These are phyloP conservation scores for Pichia sp. DNA, from an alignment of 1,139 yeast species.

Conservation along the genomic window DNA sequence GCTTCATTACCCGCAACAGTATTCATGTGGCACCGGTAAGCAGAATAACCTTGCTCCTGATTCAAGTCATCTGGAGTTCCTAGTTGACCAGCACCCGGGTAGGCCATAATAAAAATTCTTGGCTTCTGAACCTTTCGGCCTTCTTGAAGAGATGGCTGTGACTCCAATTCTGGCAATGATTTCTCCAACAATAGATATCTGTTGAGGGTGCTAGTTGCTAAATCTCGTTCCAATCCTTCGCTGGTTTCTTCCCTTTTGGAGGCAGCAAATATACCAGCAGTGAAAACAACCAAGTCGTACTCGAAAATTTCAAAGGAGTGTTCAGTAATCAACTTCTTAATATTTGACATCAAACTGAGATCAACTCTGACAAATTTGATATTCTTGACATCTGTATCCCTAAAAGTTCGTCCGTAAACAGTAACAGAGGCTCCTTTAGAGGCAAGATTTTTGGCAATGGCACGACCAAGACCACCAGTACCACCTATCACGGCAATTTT, in stretches of 20 bases:
- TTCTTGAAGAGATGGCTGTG: too few species aligned
- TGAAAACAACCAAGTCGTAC: conserved; percentile 32
- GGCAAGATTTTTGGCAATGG: conserved; percentile 29
- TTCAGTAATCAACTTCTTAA: conserved; percentile 27
- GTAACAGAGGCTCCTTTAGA: conserved; percentile 33
- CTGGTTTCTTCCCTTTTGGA: conserved; percentile 31
- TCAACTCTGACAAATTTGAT: conserved; percentile 35
- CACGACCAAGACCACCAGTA: conserved; percentile 38
- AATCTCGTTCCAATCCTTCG: conserved; percentile 37
- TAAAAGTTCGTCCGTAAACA: conserved; percentile 36
- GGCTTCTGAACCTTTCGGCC: conserved; percentile 18
- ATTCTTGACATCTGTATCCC: conserved; percentile 28
- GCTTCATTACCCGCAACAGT: conserved; percentile 40
- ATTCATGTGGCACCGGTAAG: conserved; percentile 33
- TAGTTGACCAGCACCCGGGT: conserved; percentile 34
- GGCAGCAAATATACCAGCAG: conserved; percentile 37
- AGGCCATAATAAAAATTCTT: conserved; percentile 36
- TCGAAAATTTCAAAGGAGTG: conserved; percentile 22
- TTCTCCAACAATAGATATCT: conserved; percentile 31
- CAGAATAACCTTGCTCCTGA: conserved; percentile 31
- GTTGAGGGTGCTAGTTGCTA: conserved; percentile 36
- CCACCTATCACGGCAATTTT: conserved; percentile 36
- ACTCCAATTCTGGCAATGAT: conserved; percentile 22
- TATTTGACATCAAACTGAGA: conserved; percentile 30
- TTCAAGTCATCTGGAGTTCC: conserved; percentile 35